Conservation (phyloP, 768 basidiomycete species). For the Naganishia antarctica region DNA sequence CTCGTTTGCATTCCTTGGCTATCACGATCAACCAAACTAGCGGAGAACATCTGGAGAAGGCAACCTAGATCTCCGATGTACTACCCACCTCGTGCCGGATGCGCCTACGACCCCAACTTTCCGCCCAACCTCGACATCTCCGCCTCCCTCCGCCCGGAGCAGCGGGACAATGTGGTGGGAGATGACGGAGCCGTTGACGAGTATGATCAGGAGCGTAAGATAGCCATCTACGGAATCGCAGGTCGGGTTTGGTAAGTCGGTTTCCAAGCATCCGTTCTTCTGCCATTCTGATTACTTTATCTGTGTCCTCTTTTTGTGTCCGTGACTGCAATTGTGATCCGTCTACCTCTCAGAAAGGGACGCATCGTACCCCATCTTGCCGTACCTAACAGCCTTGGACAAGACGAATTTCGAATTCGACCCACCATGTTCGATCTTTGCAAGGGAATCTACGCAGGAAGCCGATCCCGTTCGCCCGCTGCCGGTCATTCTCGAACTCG, state of each 20-base stretch:
- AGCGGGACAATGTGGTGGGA: constrained; percentile 5
- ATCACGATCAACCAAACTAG: background rate
- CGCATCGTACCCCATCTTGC: constrained; percentile 61
- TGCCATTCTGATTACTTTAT: background rate
- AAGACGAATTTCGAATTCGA: constrained; percentile 54
- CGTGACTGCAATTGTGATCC: background rate
- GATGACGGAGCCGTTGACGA: constrained; percentile 25
- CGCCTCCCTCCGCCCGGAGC: constrained; percentile 36
- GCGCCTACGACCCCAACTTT: constrained; percentile 53
- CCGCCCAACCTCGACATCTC: constrained; percentile 52
- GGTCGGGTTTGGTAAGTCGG: constrained; percentile 72
- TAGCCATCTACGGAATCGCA: constrained; percentile 71
- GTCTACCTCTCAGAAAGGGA: constrained; percentile 57
- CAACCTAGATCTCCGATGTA: background rate
- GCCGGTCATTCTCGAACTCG: constrained; percentile 62
- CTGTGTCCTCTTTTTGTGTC: background rate
- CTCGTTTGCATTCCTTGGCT: too few species aligned
- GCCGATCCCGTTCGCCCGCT: background rate
- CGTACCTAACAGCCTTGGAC: constrained; percentile 54
- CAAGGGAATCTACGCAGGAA: too few species aligned
- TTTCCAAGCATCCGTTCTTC: too few species aligned
- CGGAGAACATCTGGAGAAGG: too few species aligned
- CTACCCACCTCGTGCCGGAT: background rate
- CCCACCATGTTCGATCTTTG: constrained; percentile 43
- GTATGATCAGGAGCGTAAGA: constrained; percentile 55